phyloP scores from a whole-genome alignment of 129 eudicot genomes.

The Centaurea solstitialis region DNA sequence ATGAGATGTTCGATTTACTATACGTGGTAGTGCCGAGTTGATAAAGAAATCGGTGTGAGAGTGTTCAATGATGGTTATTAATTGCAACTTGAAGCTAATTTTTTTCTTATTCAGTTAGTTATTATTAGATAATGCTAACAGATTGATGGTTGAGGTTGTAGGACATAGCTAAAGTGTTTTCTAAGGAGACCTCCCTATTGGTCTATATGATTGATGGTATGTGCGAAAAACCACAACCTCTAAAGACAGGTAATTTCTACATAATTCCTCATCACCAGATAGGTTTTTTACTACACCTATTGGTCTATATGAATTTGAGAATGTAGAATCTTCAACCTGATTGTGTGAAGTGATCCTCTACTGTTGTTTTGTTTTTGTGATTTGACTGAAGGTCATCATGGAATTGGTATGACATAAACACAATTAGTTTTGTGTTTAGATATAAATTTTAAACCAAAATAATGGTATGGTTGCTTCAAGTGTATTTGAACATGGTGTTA shows the following conservation, averaged over 20 bases:
- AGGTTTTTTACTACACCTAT: background rate
- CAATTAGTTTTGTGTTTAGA: no score
- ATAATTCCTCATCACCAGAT: background rate
- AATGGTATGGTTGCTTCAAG: no score
- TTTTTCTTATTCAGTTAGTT: background rate
- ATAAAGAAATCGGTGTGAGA: background rate
- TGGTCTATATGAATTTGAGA: background rate
- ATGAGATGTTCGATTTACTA: no score
- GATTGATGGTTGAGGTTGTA: slow-evolving; percentile 40
- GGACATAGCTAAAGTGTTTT: slow-evolving; percentile 51
- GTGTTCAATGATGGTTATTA: background rate
- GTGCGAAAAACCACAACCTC: background rate
- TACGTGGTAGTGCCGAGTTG: background rate
- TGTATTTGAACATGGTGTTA: no score
- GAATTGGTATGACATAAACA: no score
- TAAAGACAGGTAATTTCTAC: background rate
- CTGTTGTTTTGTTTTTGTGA: background rate
- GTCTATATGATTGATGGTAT: no score
- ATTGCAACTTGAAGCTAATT: background rate
- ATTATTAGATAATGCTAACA: slow-evolving; percentile 12
- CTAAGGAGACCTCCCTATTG: slow-evolving; percentile 61
- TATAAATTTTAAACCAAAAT: no score
- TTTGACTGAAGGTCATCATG: no score
- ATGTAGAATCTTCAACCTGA: background rate
- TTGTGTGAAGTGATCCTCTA: background rate